Base-by-base conservation (phyloP, 306 rosid species). In the Citrullus mucosospermus region DNA sequence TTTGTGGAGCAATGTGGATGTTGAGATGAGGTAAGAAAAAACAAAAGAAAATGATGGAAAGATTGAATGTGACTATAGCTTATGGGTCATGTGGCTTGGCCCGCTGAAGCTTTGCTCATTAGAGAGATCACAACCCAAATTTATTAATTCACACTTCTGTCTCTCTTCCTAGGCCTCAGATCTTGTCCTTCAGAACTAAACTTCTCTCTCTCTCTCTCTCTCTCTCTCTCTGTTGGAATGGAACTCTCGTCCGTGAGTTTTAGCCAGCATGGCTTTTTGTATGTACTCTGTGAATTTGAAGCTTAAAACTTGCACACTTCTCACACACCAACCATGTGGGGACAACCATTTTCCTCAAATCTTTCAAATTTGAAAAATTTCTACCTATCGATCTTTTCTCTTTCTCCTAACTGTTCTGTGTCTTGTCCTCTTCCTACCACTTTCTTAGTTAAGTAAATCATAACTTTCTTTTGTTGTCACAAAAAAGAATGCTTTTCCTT, bases 61-160 rank as follows among this genome's bases (percentile, higher is more conserved):
- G 62, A 74, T 74, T 74, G 78, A 74, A 74, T 53, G 18, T 74
- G 63, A 74, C 78, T 32, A 74, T 74, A 74, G 78, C 63, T 74
- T 74, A 74, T 74, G 61, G 50, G 16, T 53, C 78, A 74, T 74
- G 62, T 74, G 78, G 60, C 59, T 50, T 72, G 77, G 62, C 78
- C 77, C 51, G 60, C 54, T 68, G 54, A 60, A 72, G 22, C 50
- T 28, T 50, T 14, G 41, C 59, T 51, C 78, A 51, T 53, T 30
- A 51, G 28, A 74, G 62, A 74, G 28, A 74, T 74, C 62, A 74
- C 77, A 72, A 44, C 77, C 50, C 55, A 69, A 7, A 72, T 72
- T 72, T 72, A 69, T 69, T 69, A 72, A 72, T 72, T 50, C 44
- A 48, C 58, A 41, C 53, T 13, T 63, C 41, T 61, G 9, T 65